Evolutionary conservation across 441 rosid genomes (phyloP).

Genomic region (Erodium moschatum): DNA sequence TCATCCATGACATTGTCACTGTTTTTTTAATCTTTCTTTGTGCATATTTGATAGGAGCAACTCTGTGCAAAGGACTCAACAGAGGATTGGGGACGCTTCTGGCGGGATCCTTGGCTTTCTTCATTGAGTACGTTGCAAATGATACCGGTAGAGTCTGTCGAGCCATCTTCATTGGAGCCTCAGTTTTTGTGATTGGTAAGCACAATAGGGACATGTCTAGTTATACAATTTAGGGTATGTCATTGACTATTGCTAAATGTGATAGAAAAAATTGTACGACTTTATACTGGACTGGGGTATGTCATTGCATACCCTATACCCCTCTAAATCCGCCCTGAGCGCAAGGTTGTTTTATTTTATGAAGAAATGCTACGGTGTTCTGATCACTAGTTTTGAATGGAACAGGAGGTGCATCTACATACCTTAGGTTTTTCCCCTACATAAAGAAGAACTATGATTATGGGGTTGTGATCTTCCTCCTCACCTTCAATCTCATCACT

Average conservation of each 20-base stretch:
- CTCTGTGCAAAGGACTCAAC: constrained; percentile 73
- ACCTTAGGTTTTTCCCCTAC: constrained; percentile 61
- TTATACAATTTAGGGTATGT: too few species aligned
- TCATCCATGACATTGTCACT: not conserved
- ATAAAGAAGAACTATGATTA: constrained; percentile 80
- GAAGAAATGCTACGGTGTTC: too few species aligned
- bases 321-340: too few species aligned
- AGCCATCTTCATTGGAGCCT: constrained; percentile 61
- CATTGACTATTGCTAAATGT: too few species aligned
- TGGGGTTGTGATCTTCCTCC: constrained; percentile 71
- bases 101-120: constrained; percentile 66
- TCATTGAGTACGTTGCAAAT: constrained; percentile 49
- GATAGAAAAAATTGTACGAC: too few species aligned
- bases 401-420: constrained; percentile 62
- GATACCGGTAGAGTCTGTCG: constrained; percentile 41
- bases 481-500: constrained; percentile 72
- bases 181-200: constrained; percentile 61
- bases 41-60: constrained; percentile 44
- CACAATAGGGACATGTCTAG: too few species aligned
- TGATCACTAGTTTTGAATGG: not conserved
- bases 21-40: not conserved
- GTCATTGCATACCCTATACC: too few species aligned
- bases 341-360: too few species aligned
- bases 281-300: too few species aligned
- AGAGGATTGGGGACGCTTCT: constrained; percentile 71